Evolutionary conservation across 352 stramenopile species (phyloP).

Genomic region (Phytophthora sansomeana): DNA sequence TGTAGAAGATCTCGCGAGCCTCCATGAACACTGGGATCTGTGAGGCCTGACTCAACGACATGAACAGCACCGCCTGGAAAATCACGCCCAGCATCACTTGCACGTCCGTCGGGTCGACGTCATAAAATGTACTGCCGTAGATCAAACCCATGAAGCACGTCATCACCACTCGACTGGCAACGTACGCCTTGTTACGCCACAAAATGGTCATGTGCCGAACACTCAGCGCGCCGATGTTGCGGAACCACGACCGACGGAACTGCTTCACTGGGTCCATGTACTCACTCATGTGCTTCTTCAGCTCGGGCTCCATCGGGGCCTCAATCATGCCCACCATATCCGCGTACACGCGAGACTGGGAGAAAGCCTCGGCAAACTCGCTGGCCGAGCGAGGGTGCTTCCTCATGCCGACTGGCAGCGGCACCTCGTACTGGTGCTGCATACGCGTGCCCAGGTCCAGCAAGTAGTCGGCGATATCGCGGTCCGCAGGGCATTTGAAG

Average conservation of each 20-base stretch:
- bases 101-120: slow-evolving; percentile 8
- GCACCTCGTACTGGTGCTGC: slow-evolving; percentile 48
- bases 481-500: slow-evolving; percentile 30
- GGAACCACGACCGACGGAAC: slow-evolving; percentile 27
- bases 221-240: slow-evolving; percentile 25
- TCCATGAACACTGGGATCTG: slow-evolving; percentile 16
- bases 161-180: slow-evolving; percentile 27
- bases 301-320: slow-evolving; percentile 24
- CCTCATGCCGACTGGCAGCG: slow-evolving; percentile 15
- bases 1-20: slow-evolving; percentile 14
- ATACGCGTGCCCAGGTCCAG: slow-evolving; percentile 47
- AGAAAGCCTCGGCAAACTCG: slow-evolving; percentile 52
- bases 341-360: slow-evolving; percentile 32
- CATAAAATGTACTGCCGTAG: slow-evolving; percentile 7
- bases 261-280: slow-evolving; percentile 23
- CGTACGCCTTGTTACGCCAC: slow-evolving; percentile 36
- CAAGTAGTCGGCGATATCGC: slow-evolving; percentile 32
- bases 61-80: slow-evolving; percentile 15
- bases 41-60: slow-evolving; percentile 13
- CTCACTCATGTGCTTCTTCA: slow-evolving; percentile 17
- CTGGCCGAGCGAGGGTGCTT: slow-evolving; percentile 26
- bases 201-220: slow-evolving; percentile 57
- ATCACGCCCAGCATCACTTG: slow-evolving; percentile 12
- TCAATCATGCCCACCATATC: slow-evolving; percentile 25
- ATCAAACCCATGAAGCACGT: slow-evolving; percentile 15